Percentiles rank a stretch among this genome's conserved stretches.
phyloP scores from a whole-genome alignment of 108 stramenopile genomes.

The Ochromonas danica region DNA sequence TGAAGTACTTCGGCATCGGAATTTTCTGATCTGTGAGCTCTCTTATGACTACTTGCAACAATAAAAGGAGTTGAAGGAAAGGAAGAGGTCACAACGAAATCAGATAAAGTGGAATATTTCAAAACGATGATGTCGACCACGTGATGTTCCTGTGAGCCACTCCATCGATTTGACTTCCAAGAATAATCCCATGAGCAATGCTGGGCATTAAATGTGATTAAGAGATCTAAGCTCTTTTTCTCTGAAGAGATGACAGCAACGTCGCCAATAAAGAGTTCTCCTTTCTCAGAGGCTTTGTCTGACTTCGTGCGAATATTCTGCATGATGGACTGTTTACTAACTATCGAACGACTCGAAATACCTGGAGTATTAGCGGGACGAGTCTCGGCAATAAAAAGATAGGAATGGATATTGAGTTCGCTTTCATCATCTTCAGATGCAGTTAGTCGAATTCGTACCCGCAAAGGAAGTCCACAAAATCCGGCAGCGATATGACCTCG shows the following conservation, averaged over 20 bases:
- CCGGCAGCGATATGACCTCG: not conserved
- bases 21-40: too few relatives aligned
- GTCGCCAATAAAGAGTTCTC: not conserved
- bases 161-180: slow-evolving; percentile 20
- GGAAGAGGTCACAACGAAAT: not conserved
- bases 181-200: slow-evolving; percentile 6
- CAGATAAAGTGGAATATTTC: not conserved
- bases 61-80: not conserved
- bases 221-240: not conserved
- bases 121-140: slow-evolving; percentile 8
- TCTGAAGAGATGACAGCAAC: not conserved
- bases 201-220: not conserved
- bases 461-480: not conserved
- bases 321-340: not conserved
- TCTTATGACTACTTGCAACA: slow-evolving; percentile 6
- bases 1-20: too few relatives aligned
- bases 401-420: not conserved
- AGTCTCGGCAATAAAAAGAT: not conserved
- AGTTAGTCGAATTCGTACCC: not conserved
- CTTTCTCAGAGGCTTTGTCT: not conserved
- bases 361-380: not conserved
- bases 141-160: not conserved
- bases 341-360: not conserved
- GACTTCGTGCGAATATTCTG: not conserved
- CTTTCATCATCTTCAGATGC: not conserved